Evolutionary conservation across 768 basidiomycete genomes (phyloP).

Genomic region (Collybia nuda): DNA sequence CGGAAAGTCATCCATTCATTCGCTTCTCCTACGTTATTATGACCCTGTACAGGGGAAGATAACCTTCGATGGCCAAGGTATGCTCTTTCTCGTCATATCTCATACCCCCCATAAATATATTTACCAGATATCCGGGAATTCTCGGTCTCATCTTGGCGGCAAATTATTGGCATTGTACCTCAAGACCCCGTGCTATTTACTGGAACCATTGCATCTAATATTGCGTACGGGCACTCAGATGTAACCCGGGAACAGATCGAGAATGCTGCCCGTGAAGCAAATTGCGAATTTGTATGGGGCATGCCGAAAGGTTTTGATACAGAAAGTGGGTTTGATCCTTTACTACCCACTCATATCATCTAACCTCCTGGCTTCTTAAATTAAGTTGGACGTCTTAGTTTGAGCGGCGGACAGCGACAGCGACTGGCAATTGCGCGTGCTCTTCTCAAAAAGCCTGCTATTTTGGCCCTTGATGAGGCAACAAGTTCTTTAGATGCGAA

Average conservation of each 20-base stretch:
- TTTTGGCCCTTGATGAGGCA: conserved; percentile 88
- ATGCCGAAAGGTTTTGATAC: conserved; percentile 96
- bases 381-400: conserved; percentile 64
- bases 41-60: conserved; percentile 83
- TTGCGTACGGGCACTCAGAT: conserved; percentile 78
- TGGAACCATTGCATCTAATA: conserved; percentile 93
- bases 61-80: conserved; percentile 85
- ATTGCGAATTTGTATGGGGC: conserved; percentile 95
- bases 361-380: not conserved
- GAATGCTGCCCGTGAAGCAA: conserved; percentile 84
- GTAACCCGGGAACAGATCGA: conserved; percentile 85
- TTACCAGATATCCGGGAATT: conserved; percentile 82
- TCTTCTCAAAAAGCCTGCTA: conserved; percentile 82
- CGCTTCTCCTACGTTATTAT: conserved; percentile 85
- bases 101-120: not conserved
- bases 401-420: conserved; percentile 81
- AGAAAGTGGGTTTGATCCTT: conserved; percentile 56
- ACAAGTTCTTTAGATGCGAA: conserved; percentile 88
- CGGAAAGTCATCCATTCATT: conserved; percentile 92
- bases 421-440: conserved; percentile 85
- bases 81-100: conserved; percentile 12
- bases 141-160: conserved; percentile 82
- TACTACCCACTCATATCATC: not conserved
- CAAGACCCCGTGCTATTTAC: conserved; percentile 92
- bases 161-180: conserved; percentile 89